Evolutionary conservation across 2,329 filamentous ascomycete species (phyloP).

Genomic region (Aureobasidium sp.): DNA sequence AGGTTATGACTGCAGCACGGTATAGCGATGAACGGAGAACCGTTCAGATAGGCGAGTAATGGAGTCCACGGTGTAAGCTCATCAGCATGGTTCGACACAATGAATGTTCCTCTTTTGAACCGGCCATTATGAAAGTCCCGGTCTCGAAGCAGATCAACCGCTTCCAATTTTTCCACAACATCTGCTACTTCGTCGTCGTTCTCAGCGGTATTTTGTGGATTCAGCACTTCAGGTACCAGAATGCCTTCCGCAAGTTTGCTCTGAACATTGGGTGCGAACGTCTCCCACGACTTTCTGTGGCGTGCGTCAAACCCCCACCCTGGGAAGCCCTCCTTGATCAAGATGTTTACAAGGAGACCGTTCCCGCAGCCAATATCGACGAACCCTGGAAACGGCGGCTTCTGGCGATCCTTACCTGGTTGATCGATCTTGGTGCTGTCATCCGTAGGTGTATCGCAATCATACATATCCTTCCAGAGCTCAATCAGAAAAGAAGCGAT

Average conservation of each 20-base stretch:
- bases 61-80: constrained; percentile 96
- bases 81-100: constrained; percentile 95
- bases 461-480: constrained; percentile 80
- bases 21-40: constrained; percentile 80
- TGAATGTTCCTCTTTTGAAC: constrained; percentile 68
- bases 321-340: constrained; percentile 68
- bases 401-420: background rate
- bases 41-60: constrained; percentile 66
- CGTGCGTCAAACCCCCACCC: constrained; percentile 93
- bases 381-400: constrained; percentile 65
- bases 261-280: constrained; percentile 49
- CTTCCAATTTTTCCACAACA: background rate
- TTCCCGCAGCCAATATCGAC: constrained; percentile 96
- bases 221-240: constrained; percentile 47
- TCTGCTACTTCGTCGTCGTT: background rate
- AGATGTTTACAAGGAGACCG: constrained; percentile 76
- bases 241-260: constrained; percentile 49
- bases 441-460: background rate
- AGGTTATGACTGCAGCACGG: constrained; percentile 92
- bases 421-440: background rate
- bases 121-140: constrained; percentile 47
- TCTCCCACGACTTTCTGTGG: constrained; percentile 73
- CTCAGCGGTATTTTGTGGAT: background rate
- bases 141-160: background rate
- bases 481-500: constrained; percentile 92